phyloP scores from a whole-genome alignment of 2,329 filamentous ascomycete genomes.

The Lasiodiplodia sp. region DNA sequence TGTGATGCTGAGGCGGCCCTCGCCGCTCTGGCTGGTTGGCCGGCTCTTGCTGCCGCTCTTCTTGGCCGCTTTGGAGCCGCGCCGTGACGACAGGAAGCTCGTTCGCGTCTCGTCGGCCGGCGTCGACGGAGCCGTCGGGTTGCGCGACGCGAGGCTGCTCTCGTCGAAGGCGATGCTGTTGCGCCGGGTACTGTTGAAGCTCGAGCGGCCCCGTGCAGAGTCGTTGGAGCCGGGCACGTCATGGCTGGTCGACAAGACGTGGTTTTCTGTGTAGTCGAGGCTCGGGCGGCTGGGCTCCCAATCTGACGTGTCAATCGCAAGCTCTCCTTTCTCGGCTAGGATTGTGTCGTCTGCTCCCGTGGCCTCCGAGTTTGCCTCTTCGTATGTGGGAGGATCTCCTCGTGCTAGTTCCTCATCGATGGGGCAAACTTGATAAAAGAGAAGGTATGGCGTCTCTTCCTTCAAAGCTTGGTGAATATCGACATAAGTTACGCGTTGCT shows the following conservation, averaged over 20 bases:
- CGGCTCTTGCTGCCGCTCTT: conserved; percentile 47
- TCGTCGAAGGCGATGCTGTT: conserved; percentile 52
- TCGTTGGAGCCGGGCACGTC: conserved; percentile 15
- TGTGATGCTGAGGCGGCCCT: conserved; percentile 52
- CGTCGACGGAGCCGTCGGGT: conserved; percentile 48
- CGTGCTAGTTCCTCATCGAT: conserved; percentile 71
- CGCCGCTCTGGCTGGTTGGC: conserved; percentile 50
- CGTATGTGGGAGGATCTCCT: conserved; percentile 50
- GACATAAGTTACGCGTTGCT: conserved; percentile 75
- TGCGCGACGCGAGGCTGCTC: conserved; percentile 40
- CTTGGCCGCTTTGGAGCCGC: conserved; percentile 39
- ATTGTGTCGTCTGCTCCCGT: conserved; percentile 16
- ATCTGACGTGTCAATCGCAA: conserved; percentile 27
- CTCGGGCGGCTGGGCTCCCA: conserved; percentile 28
- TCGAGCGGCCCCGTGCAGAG: conserved; percentile 41
- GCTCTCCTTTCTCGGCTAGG: conserved; percentile 26
- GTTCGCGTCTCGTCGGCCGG: conserved; percentile 51
- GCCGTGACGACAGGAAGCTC: conserved; percentile 43
- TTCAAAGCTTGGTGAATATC: conserved; percentile 79
- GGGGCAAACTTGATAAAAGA: conserved; percentile 95
- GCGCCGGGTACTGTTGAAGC: conserved; percentile 47
- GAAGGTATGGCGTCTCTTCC: conserved; percentile 89
- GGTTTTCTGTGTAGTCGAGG: conserved; percentile 34
- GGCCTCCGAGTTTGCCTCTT: conserved; percentile 44
- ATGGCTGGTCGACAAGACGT: conserved; percentile 11